phyloP scores from a whole-genome alignment of 2,329 filamentous ascomycete species.

The Pseudocercospora pini-densiflorae region DNA sequence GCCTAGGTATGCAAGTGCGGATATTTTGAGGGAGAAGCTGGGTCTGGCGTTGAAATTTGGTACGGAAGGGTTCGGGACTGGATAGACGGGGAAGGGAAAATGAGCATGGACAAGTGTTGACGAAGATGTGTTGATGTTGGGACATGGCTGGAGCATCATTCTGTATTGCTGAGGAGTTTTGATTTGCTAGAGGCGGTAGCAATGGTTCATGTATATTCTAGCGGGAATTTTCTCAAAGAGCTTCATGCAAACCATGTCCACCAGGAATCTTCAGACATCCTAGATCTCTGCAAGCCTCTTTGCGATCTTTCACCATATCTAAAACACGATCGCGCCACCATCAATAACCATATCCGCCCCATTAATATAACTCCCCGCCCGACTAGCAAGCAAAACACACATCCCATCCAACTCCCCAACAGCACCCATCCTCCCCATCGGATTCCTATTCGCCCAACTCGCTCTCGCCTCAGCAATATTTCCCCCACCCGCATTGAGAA shows the following conservation, averaged over 20 bases:
- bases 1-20: slow-evolving; percentile 76
- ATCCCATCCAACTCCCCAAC: slow-evolving; percentile 45
- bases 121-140: not conserved
- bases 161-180: not conserved
- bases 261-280: no score
- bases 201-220: not conserved
- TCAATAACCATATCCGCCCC: slow-evolving; percentile 45
- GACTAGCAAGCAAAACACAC: slow-evolving; percentile 42
- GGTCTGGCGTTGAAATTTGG: slow-evolving; percentile 86
- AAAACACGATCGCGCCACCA: slow-evolving; percentile 40
- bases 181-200: not conserved
- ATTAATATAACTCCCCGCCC: slow-evolving; percentile 44
- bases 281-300: not conserved
- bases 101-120: not conserved
- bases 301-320: not conserved
- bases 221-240: not conserved
- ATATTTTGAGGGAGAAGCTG: slow-evolving; percentile 74
- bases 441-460: slow-evolving; percentile 42
- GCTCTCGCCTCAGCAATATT: slow-evolving; percentile 40
- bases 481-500: slow-evolving; percentile 61
- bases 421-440: slow-evolving; percentile 46
- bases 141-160: not conserved
- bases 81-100: slow-evolving; percentile 23
- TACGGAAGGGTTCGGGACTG: slow-evolving; percentile 73
- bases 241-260: not conserved